Percentiles rank a stretch among this genome's conserved stretches.
Evolutionary conservation across 1,284 basidiomycete species (phyloP).

Genomic region (Gymnopus androsaceus): DNA sequence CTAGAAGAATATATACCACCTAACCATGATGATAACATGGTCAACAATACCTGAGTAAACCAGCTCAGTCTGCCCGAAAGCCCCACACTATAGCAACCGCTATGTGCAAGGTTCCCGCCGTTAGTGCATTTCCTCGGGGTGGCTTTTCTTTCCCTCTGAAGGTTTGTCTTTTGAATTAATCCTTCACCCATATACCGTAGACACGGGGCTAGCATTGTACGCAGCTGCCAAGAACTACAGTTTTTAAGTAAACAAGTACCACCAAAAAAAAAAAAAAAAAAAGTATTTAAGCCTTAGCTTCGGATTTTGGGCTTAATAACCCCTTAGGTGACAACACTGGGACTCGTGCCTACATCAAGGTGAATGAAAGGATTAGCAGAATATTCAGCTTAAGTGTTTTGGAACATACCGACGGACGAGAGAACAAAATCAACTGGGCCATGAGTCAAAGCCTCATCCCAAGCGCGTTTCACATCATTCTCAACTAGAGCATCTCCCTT

Average conservation of each 20-base stretch:
- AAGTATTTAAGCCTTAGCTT: too few relatives aligned
- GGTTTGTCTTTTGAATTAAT: not conserved
- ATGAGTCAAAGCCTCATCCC: constrained; percentile 40
- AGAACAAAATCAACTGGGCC: constrained; percentile 45
- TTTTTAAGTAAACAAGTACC: too few relatives aligned
- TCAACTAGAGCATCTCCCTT: constrained; percentile 52
- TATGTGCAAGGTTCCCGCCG: not conserved
- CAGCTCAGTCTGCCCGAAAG: not conserved
- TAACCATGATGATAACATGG: not conserved
- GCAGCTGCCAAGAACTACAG: too few relatives aligned
- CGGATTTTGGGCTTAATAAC: too few relatives aligned
- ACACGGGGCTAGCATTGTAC: too few relatives aligned
- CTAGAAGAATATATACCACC: not conserved
- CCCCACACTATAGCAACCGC: not conserved
- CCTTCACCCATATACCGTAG: not conserved
- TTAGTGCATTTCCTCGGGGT: constrained; percentile 8
- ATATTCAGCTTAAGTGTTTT: not conserved
- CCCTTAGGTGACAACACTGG: too few relatives aligned
- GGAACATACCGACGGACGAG: constrained; percentile 51
- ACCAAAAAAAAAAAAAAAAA: too few relatives aligned
- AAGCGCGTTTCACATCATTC: constrained; percentile 46
- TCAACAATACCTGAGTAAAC: too few relatives aligned
- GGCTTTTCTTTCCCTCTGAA: not conserved
- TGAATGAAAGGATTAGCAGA: too few relatives aligned
- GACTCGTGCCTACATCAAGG: too few relatives aligned